These are phyloP conservation scores for Colletotrichum neosansevieriae DNA, from an alignment of 2,329 filamentous ascomycete species.

Conservation along the genomic window DNA sequence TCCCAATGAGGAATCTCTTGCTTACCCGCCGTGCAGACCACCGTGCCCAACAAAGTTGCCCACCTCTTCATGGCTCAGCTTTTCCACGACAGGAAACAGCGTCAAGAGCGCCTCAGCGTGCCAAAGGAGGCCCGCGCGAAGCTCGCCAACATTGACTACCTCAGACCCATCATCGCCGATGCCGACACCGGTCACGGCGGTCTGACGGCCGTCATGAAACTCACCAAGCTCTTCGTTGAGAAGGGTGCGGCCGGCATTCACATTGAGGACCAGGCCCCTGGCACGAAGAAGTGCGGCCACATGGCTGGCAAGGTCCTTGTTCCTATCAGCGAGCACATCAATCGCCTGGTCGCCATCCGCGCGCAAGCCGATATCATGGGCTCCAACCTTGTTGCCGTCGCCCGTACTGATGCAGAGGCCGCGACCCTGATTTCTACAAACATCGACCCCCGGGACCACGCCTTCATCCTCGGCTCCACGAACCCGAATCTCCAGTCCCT, in stretches of 20 bases:
- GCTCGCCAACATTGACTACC: constrained; percentile 88
- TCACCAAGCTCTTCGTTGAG: constrained; percentile 97
- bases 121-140: constrained; percentile 79
- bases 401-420: constrained; percentile 96
- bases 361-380: constrained; percentile 99
- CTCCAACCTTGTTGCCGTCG: constrained; percentile 88
- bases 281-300: constrained; percentile 99
- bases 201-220: constrained; percentile 98
- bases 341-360: constrained; percentile 94
- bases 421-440: constrained; percentile 97
- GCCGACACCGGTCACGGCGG: constrained; percentile 98
- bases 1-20: background rate
- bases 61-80: constrained; percentile 98
- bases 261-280: constrained; percentile 97
- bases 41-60: constrained; percentile 97
- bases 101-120: constrained; percentile 88
- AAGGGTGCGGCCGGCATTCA: constrained; percentile 97
- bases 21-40: constrained; percentile 71
- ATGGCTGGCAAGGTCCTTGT: constrained; percentile 99
- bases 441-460: constrained; percentile 94
- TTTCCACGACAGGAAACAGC: constrained; percentile 99
- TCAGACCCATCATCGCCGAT: constrained; percentile 95
- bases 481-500: constrained; percentile 88
- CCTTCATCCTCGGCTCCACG: constrained; percentile 90
- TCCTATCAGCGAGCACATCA: constrained; percentile 97